These are phyloP conservation scores for Arthrinium puccinioides DNA, from an alignment of 2,329 filamentous ascomycete species.

Conservation along the genomic window DNA sequence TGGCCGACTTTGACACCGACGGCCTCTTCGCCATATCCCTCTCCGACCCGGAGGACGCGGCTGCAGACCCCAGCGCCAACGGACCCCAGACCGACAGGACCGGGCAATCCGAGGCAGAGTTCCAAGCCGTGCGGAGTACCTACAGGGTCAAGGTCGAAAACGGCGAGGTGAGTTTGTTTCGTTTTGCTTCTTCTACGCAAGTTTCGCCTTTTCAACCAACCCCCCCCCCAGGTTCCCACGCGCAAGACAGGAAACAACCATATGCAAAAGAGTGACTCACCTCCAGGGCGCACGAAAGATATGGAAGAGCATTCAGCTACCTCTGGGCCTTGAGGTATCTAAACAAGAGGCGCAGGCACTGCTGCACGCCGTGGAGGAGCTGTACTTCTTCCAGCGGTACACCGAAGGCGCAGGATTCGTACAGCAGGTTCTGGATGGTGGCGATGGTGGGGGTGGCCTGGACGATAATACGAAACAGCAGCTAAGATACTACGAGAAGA, in stretches of 20 bases:
- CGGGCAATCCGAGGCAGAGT: slow-evolving; percentile 41
- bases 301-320: slow-evolving; percentile 32
- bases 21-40: slow-evolving; percentile 35
- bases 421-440: slow-evolving; percentile 21
- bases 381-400: slow-evolving; percentile 46
- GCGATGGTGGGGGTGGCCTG: slow-evolving; percentile 22
- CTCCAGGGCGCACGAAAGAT: slow-evolving; percentile 27
- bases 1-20: slow-evolving; percentile 16
- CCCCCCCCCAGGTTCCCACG: background rate
- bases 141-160: slow-evolving; percentile 47
- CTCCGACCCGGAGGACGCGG: slow-evolving; percentile 27
- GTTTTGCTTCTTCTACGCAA: background rate
- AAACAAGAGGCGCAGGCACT: slow-evolving; percentile 44
- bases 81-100: slow-evolving; percentile 12
- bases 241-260: background rate
- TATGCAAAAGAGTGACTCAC: slow-evolving; percentile 1
- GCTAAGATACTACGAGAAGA: slow-evolving; percentile 34
- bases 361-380: slow-evolving; percentile 49
- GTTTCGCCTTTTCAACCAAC: background rate
- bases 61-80: slow-evolving; percentile 10
- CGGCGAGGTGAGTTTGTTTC: slow-evolving; percentile 36
- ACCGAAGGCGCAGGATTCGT: slow-evolving; percentile 36
- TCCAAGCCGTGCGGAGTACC: slow-evolving; percentile 34
- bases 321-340: slow-evolving; percentile 26
- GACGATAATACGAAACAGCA: slow-evolving; percentile 35